Base-by-base conservation (phyloP, 495 filamentous ascomycete species). In the Tuber brumale region DNA sequence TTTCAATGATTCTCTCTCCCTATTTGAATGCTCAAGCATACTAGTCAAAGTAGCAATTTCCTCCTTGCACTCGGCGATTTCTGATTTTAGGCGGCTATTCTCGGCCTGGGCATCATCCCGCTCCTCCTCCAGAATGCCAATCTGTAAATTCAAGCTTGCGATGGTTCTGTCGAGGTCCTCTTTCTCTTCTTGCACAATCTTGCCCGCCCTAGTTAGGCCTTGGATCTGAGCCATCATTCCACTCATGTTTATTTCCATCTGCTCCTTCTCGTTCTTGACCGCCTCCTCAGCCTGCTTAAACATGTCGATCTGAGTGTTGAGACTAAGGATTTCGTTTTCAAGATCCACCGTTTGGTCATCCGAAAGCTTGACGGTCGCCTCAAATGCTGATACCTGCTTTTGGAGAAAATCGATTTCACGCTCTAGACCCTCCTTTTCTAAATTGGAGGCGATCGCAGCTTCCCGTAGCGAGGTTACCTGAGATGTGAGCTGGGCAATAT, bases 191-290 rank as follows among this genome's bases (percentile, higher is more conserved):
- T 74, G 69, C n/a, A 45, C 69, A 31, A 72, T 70, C 41, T 74
- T 74, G 66, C 41, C 74, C 21, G 77, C 77, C 73, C 41, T 72
- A 23, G 71, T 74, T 6, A 79, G 70, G 1, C 69, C 77, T 46
- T 82, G 80, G 37, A 82, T 70, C 70, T 80, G 72, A 44, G 73
- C 41, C 16, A 46, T 61, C 71, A 81, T 66, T 31, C 57, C 27
- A 27, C 57, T 18, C 57, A 66, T 66, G 57, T 66, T 66, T 66
- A 66, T 39, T 37, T 80, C 71, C 35, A 77, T 74, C 23, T 74
- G 77, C 21, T 76, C 73, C 5, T 75, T 82, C n/a, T 76, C 71
- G 23, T 70, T 46, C 9, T 48, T 73, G 18, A 69, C 66, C 18
- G 51, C 71, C 45, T 77, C 46, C n/a, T 70, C 72, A 21, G 71